These are phyloP conservation scores for Geum urbanum DNA, from an alignment of 306 rosid genomes.

Conservation along the genomic window DNA sequence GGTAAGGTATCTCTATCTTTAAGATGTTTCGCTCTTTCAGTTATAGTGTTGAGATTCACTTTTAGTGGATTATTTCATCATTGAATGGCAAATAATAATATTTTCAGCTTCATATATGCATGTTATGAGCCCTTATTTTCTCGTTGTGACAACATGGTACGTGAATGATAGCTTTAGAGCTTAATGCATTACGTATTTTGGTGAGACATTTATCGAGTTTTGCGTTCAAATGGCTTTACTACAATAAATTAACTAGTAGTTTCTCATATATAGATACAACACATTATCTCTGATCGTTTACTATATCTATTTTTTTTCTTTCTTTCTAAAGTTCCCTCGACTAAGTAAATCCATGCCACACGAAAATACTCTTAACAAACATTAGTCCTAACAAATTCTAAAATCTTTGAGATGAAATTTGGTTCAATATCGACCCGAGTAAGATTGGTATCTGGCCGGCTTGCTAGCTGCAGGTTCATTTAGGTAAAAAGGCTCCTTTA, in stretches of 20 bases:
- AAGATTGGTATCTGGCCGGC: neutral
- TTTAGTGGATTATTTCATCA: neutral
- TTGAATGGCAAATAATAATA: neutral
- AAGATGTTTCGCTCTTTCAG: neutral
- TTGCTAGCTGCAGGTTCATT: no score
- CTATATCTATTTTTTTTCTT: neutral
- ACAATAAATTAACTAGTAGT: no score
- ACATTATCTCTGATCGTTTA: neutral
- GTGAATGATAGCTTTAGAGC: neutral
- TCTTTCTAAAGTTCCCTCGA: neutral
- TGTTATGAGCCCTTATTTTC: neutral
- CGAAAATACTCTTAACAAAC: neutral
- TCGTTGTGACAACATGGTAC: neutral
- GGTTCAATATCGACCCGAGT: neutral
- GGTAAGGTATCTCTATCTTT: no score
- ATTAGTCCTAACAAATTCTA: neutral
- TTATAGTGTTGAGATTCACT: neutral
- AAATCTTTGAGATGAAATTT: neutral
- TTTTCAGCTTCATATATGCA: neutral
- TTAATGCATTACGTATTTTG: no score
- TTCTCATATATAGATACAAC: no score
- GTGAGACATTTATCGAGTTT: no score
- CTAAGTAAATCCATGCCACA: neutral
- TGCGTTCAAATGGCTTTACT: no score
- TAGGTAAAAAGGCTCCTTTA: no score